Base-by-base conservation (phyloP, 345 rosid genomes). In the Populus deltoides region DNA sequence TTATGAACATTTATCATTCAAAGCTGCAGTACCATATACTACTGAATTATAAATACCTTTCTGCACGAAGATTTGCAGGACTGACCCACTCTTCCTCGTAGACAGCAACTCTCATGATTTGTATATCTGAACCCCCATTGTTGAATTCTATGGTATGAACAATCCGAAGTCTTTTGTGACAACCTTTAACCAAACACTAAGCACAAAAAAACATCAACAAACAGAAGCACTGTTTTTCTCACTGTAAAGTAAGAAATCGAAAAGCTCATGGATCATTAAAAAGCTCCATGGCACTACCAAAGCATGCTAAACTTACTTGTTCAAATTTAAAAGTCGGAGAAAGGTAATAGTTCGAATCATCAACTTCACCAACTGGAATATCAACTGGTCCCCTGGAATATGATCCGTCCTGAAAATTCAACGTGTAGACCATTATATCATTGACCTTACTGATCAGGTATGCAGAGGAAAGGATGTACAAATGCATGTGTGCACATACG, bases 131-230 rank as follows among this genome's bases (percentile, higher is more conserved):
- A 83, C 97, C 94, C 39, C 93, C 97, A 71, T 91, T 78, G 81
- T 81, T 83, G 77, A 95, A 93, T 68, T 95, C 96, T 67, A 93
- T 91, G 5, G 97, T 92, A 73, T 95, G 99, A 73, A 93, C 90
- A 78, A 92, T 88, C 11, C 99, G 90, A 35, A 95, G 91, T 86
- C 98, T 90, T 86, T 90, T 95, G 87, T 93, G 98, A 83, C 98
- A 95, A 75, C 99, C 97, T 87, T 93, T 95, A 70, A 95, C 99
- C 90, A 95, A 78, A 82, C 98, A 93, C 98, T 95, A 49, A 71
- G 74, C 47, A 47, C 71, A 57, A 62, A 25, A 43, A 53, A 75
- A 72, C 3, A 68, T 41, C 41, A 55, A 62, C 45, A 74, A 70
- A 49, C 41, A 39, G 20, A 70, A 66, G 70, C 77, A 31, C 33